Base-by-base conservation (phyloP, 1,139 yeast genomes). In the Sugiyamaella novakii region DNA sequence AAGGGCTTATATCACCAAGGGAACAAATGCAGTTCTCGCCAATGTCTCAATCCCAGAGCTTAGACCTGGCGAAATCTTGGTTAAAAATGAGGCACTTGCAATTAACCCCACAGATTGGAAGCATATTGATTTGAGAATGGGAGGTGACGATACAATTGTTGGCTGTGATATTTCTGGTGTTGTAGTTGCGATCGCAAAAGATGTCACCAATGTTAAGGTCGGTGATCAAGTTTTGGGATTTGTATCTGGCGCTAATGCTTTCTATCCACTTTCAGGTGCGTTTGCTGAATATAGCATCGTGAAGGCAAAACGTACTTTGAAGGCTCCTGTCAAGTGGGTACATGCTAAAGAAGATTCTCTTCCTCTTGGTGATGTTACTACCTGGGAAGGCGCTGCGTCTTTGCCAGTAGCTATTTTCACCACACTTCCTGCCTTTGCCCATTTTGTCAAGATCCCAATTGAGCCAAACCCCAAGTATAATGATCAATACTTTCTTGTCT, bases 21-120 rank as follows among this genome's bases (percentile, higher is more conserved):
- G 49, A n/a, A 40, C 27, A 3, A 42, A 53, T 24, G 35, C 49
- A 22, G 42, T 34, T n/a, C n/a, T n/a, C n/a, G n/a, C n/a, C 25
- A 22, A 22, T n/a, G 36, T 44, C 3, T 47, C 56, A 5, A 44
- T 48, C 7, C 55, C 52, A 14, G 38, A 49, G 15, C 38, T 50
- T 17, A 27, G 37, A 7, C 72, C 71, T n/a, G 71, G 74, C 43
- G 73, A 74, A 57, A 60, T 84, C 7, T 65, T 84, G 35, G 64
- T 86, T 53, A 78, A 80, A 63, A 72, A 81, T 5, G 68, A 69
- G 36, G 84, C 91, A 2, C 75, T 67, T 46, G 89, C 88, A 3
- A 73, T 77, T 34, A 86, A 86, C 61, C 94, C 94, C 39, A 80
- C 87, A 10, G 94, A 86, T 63, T 84, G 85, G 84, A 83, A 83